Conservation (phyloP, 1,139 yeast species). For the Protomyces arabidopsidicola region DNA sequence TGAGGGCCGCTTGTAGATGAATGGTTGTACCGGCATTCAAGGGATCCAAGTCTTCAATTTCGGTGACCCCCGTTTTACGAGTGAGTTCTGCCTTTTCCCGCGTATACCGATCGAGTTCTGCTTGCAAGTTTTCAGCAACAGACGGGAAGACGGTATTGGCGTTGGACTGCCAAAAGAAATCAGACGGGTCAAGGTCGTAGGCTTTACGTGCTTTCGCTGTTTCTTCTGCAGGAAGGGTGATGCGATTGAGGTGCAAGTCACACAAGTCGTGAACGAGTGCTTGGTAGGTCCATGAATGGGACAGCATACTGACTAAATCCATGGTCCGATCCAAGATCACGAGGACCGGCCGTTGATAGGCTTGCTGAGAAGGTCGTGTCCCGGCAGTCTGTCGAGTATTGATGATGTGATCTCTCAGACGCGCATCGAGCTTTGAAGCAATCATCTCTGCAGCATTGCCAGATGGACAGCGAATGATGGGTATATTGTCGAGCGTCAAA, state of each 20-base stretch:
- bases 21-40: slow-evolving; percentile 50
- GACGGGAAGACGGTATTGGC: slow-evolving; percentile 92
- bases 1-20: slow-evolving; percentile 80
- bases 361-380: slow-evolving; percentile 8
- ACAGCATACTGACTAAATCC: slow-evolving; percentile 87
- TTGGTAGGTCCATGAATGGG: slow-evolving; percentile 97
- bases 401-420: slow-evolving; percentile 63
- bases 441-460: slow-evolving; percentile 96
- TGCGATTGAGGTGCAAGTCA: slow-evolving; percentile 70
- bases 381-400: slow-evolving; percentile 24
- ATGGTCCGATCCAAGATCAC: slow-evolving; percentile 80
- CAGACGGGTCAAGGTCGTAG: slow-evolving; percentile 85
- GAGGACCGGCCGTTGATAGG: slow-evolving; percentile 62
- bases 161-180: slow-evolving; percentile 84
- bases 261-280: slow-evolving; percentile 93
- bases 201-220: slow-evolving; percentile 42
- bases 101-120: slow-evolving; percentile 73
- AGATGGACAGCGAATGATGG: slow-evolving; percentile 82
- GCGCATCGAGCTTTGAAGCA: slow-evolving; percentile 77
- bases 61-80: slow-evolving; percentile 64
- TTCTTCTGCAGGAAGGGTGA: slow-evolving; percentile 46
- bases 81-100: slow-evolving; percentile 84
- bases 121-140: slow-evolving; percentile 92
- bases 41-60: slow-evolving; percentile 56
- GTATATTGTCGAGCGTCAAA: slow-evolving; percentile 65